These are phyloP conservation scores for Populus hybrid DNA, from an alignment of 441 rosid species.

Conservation along the genomic window DNA sequence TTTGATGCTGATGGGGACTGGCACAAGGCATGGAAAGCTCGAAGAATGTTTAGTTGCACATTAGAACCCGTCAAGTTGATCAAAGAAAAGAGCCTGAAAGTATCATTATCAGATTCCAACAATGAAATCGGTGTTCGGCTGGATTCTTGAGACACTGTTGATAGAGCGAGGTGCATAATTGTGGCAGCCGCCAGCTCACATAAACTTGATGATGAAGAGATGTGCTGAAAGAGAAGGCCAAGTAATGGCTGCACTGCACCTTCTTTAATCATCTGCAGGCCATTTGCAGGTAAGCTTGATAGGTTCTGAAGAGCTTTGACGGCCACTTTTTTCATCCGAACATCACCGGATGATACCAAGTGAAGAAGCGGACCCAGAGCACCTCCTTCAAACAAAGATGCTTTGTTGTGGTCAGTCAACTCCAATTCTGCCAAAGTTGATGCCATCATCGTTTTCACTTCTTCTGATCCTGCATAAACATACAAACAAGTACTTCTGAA, in stretches of 20 bases:
- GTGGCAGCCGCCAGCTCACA: constrained; percentile 47
- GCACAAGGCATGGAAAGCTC: constrained; percentile 51
- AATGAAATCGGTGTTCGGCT: constrained; percentile 30
- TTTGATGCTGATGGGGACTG: constrained; percentile 46
- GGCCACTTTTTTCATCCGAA: constrained; percentile 38
- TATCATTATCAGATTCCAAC: constrained; percentile 50
- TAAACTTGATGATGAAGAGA: constrained; percentile 36
- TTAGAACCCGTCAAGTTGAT: constrained; percentile 43
- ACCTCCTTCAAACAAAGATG: constrained; percentile 49
- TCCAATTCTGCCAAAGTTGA: constrained; percentile 59
- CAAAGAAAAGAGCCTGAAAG: constrained; percentile 46
- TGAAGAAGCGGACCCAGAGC: constrained; percentile 51
- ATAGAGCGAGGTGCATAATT: constrained; percentile 48
- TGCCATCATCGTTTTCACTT: constrained; percentile 44
- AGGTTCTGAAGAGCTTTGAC: constrained; percentile 51
- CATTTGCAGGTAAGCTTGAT: constrained; percentile 50
- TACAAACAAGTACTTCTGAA: constrained; percentile 9
- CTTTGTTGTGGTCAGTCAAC: constrained; percentile 58
- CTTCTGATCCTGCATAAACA: constrained; percentile 48
- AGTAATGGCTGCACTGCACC: constrained; percentile 51
- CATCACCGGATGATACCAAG: constrained; percentile 34
- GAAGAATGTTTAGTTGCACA: constrained; percentile 50
- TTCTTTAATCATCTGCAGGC: constrained; percentile 55
- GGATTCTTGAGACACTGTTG: constrained; percentile 48
- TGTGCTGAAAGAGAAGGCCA: constrained; percentile 40